Evolutionary conservation across 2,329 filamentous ascomycete genomes (phyloP), one percentile per base, ranked within the genome.

Genomic region (Biscogniauxia mediterranea): DNA sequence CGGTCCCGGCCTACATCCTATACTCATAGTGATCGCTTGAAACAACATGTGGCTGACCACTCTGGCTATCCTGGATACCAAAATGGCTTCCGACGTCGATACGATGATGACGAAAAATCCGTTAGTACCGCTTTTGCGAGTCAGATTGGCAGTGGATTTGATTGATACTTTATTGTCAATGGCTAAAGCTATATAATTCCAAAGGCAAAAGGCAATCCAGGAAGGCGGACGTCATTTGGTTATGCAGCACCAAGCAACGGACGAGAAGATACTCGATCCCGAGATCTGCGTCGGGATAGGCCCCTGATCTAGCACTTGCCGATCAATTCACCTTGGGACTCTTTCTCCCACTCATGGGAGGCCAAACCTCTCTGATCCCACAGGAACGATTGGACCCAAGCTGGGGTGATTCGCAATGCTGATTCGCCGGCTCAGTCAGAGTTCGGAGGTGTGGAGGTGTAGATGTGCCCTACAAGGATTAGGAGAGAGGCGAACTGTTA

Each of bases 81-180:
- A 65, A 91, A 88, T 74, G 86, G 89, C 57, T 92, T 86, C 72
- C 88, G 85, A 57, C 89, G 89, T 70, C 83, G 81, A 57, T 87
- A 89, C 64, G 95, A 99, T 68, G 95, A 99, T 68, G 95, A 98
- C 74, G 92, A 95, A 71, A 92, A 95, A 78, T 98, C 94, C 77
- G 87, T 98, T 71, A 97, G 92, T 73, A 98, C 95, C 57, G 93
- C 93, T 55, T 99, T 98, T 79, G 93, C 94, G 64, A 97, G 93
- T 79, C 95, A 98, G 77, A 88, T 97, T 68, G 93, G 92, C 65
- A 81, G 83, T 69, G 74, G 74, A 63, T 75, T 72, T 62, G 71
- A 73, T 61, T 72, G 71, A 75, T 72, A 67, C 59, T 46, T 53
- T 55, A 55, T 59, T 46, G 17, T 3, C 17, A n/a, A n/a, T n/a